Evolutionary conservation across 2,329 filamentous ascomycete species (phyloP).

Genomic region (Xylaria digitata): DNA sequence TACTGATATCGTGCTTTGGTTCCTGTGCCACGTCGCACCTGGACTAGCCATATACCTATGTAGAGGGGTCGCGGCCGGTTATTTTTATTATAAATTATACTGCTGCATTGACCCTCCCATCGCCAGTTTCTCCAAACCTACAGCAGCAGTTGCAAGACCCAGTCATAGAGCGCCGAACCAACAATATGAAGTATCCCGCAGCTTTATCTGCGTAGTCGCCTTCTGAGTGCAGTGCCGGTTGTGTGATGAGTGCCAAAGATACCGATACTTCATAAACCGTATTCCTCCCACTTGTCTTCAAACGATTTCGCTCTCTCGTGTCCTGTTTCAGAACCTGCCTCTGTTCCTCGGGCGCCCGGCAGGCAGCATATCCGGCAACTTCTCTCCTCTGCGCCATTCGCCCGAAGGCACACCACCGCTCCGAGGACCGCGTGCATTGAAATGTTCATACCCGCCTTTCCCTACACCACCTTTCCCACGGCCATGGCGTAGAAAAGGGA

Average conservation of each 20-base stretch:
- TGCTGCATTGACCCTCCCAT: not conserved
- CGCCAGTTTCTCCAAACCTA: not conserved
- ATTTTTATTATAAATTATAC: not conserved
- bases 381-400: slow-evolving; percentile 76
- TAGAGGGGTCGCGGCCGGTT: not conserved
- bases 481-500: slow-evolving; percentile 19
- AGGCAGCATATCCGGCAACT: slow-evolving; percentile 64
- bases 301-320: slow-evolving; percentile 37
- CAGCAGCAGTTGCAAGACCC: not conserved
- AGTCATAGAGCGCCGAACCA: not conserved
- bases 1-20: not conserved
- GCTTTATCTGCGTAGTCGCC: not conserved
- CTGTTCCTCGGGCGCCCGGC: slow-evolving; percentile 56
- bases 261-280: not conserved
- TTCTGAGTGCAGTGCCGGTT: not conserved
- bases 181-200: not conserved
- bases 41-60: not conserved
- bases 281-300: not conserved
- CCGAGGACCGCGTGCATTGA: slow-evolving; percentile 54
- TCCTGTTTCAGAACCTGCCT: slow-evolving; percentile 55
- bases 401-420: slow-evolving; percentile 60
- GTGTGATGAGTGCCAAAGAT: not conserved
- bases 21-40: too few species aligned
- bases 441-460: slow-evolving; percentile 52
- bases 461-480: slow-evolving; percentile 38